These are phyloP conservation scores for Bryopsis sp. DNA, from an alignment of 139 green algal genomes.

Conservation along the genomic window DNA sequence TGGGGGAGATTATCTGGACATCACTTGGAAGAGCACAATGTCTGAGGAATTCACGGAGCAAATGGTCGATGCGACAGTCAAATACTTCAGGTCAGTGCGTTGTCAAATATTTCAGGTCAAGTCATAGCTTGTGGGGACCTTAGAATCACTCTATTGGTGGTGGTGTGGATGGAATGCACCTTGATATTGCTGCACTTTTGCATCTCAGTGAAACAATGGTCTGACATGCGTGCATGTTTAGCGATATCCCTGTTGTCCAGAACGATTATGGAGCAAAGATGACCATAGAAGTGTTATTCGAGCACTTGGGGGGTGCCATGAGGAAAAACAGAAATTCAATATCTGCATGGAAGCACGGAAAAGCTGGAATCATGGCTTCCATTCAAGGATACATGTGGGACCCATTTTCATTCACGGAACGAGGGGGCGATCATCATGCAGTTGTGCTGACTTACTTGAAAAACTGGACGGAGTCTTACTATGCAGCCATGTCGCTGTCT, in stretches of 20 bases:
- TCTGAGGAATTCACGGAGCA: neutral
- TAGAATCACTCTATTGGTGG: too few relatives aligned
- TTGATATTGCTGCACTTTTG: too few relatives aligned
- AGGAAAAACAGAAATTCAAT: neutral
- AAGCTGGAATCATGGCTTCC: neutral
- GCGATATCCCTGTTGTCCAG: too few relatives aligned
- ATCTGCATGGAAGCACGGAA: slow-evolving; percentile 8
- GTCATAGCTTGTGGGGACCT: too few relatives aligned
- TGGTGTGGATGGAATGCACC: slow-evolving; percentile 1
- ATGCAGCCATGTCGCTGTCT: neutral
- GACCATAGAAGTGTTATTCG: neutral
- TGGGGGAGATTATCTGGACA: neutral
- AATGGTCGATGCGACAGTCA: neutral
- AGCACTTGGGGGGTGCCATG: slow-evolving; percentile 6
- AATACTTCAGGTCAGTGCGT: slow-evolving; percentile 13
- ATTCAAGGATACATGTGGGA: neutral
- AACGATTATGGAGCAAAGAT: neutral
- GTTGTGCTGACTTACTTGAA: neutral
- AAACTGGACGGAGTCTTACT: neutral
- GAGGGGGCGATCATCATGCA: neutral
- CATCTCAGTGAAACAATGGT: too few relatives aligned
- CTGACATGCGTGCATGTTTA: too few relatives aligned
- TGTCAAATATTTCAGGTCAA: too few relatives aligned
- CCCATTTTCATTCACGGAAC: neutral
- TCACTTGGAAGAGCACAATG: slow-evolving; percentile 6